Evolutionary conservation across 2,329 filamentous ascomycete genomes (phyloP), one percentile per base, ranked within the genome.

Genomic region (Xylaria arbuscula): DNA sequence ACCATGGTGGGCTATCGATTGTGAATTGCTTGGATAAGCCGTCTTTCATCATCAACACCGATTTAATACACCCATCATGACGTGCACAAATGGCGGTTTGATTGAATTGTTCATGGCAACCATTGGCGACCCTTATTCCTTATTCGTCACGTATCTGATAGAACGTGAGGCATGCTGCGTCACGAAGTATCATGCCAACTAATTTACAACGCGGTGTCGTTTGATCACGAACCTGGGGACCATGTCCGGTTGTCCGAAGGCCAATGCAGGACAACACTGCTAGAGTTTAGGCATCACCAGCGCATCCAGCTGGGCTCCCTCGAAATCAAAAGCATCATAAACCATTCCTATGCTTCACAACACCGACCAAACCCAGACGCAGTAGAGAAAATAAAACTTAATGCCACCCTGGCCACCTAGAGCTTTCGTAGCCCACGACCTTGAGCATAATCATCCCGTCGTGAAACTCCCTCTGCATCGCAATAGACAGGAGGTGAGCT

Each of bases 341-440:
- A 74, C 75, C 74, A 74, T 76, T 76, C 74, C 76, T 75, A 64
- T 76, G 74, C 76, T 75, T 72, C 68, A 65, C 76, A 77, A 78
- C 76, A 78, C 76, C 76, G 72, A 75, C 76, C 76, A 64, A 72
- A 70, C 75, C 76, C 74, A 73, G 74, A 78, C 75, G 71, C 67
- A 77, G 74, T 75, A 76, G 71, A 75, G 50, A 69, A 78, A 77
- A 74, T 69, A 73, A 74, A 77, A 72, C 63, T 72, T 64, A 66
- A 59, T 67, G 72, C 72, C 72, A 71, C 70, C 70, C 64, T 69
- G 71, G 71, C 66, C 69, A 53, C 51, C 57, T 57, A 54, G 72
- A 71, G 72, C 67, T 70, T 64, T 68, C 65, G 56, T 36, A 55
- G 71, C 71, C 65, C 67, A 74, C 55, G 70, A 74, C 72, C 70